Evolutionary conservation across 2,329 filamentous ascomycete species (phyloP), one percentile per base, ranked within the genome.

Genomic region (Aspergillus oerlinghausenensis): DNA sequence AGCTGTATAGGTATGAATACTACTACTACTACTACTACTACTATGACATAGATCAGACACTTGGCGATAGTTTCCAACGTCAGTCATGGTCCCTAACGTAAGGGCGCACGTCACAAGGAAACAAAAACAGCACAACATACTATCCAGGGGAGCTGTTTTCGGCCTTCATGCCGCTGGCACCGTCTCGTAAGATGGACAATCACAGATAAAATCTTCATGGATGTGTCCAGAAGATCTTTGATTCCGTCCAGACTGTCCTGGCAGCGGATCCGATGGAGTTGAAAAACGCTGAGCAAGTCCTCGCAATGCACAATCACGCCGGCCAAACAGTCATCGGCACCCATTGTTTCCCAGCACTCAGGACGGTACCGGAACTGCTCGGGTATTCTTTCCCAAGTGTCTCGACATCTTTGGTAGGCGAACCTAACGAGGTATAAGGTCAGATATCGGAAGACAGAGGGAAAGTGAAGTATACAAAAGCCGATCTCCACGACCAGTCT

Each of bases 211-310:
- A 63, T 51, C 45, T 65, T 62, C 57, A 65, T 63, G 11, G 63
- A 62, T 23, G 57, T 60, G 32, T 62, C 59, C 21, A 67, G 57
- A 35, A 67, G 50, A 50, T 63, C 61, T 17, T 50, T 59, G 29
- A 52, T 60, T 19, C 56, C 55, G 29, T 52, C 56, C 14, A 51
- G 17, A 47, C 55, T 59, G 42, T 65, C 60, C 21, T 59, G 57
- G 14, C 59, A 63, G 19, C 63, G 62, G 25, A 67, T 63, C 8
- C 64, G 60, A 42, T 67, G 60, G 38, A 65, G 55, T 40, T 67
- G 63, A 32, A 65, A 61, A 1, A 67, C 56, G 14, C 50, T 61
- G 25, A 59, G 55, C 10, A 62, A 58, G 32, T 64, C 65, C 26
- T 67, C 64, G 28, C 65, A 53, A 23, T 61, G 59, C 25, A 26